Conservation (phyloP, 495 filamentous ascomycete genomes). For the Aspergillus sparsus region DNA sequence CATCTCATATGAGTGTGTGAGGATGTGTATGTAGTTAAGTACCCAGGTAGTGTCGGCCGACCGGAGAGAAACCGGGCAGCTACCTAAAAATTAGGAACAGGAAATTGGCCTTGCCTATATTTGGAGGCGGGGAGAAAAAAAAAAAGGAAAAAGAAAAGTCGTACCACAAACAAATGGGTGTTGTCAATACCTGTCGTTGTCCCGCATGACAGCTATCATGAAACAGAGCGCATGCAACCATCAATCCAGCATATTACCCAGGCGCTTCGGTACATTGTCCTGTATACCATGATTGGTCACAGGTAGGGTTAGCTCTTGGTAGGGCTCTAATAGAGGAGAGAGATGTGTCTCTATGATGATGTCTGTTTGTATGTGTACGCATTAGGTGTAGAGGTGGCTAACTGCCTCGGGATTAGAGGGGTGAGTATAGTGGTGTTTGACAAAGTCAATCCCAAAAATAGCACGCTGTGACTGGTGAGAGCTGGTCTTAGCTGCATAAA, state of each 20-base stretch:
- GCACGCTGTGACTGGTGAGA: slow-evolving; percentile 9
- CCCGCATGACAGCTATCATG: slow-evolving; percentile 3
- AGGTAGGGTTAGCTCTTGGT: background rate
- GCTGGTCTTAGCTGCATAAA: slow-evolving; percentile 7
- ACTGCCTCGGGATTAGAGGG: background rate
- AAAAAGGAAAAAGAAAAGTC: too few relatives aligned
- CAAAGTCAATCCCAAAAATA: slow-evolving; percentile 13
- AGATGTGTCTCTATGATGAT: too few relatives aligned
- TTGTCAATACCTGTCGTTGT: slow-evolving; percentile 13
- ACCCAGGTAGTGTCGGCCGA: too few relatives aligned
- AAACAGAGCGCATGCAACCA: slow-evolving; percentile 9
- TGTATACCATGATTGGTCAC: slow-evolving; percentile 2
- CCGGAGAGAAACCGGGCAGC: too few relatives aligned
- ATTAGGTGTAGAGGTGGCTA: background rate
- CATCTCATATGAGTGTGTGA: background rate
- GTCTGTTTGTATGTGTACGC: background rate
- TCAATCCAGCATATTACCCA: slow-evolving; percentile 12
- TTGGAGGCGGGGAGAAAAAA: background rate
- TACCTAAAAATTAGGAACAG: too few relatives aligned
- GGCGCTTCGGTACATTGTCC: slow-evolving; percentile 13
- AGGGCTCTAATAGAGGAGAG: background rate
- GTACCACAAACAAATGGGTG: background rate
- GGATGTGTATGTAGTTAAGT: background rate
- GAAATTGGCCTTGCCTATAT: background rate
- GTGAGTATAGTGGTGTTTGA: background rate